Percentiles rank a stretch among this genome's conserved stretches.
Conservation (phyloP, 768 basidiomycete genomes). For the Termitomyces sp. region DNA sequence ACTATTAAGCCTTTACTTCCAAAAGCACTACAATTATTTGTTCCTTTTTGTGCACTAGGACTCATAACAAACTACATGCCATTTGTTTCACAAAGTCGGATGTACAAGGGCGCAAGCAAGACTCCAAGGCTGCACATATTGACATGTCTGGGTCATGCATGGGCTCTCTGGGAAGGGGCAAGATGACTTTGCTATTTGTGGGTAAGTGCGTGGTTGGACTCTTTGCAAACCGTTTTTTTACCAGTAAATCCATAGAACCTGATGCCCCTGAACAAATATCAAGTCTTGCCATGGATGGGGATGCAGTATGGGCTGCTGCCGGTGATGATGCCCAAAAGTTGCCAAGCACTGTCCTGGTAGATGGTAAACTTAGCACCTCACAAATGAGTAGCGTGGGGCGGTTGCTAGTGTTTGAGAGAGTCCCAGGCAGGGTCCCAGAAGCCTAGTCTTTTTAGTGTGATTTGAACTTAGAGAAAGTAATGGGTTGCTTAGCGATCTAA, state of each 20-base stretch:
- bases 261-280: constrained; percentile 70
- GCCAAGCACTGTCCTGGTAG: too few species aligned
- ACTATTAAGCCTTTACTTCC: constrained; percentile 10
- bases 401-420: too few species aligned
- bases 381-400: too few species aligned
- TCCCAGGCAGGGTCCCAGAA: too few species aligned
- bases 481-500: too few species aligned
- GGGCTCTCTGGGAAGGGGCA: constrained; percentile 96
- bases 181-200: constrained; percentile 89
- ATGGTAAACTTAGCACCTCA: too few species aligned
- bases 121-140: constrained; percentile 80
- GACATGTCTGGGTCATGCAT: constrained; percentile 82
- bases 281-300: constrained; percentile 75
- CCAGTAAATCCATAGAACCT: constrained; percentile 52
- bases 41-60: constrained; percentile 94
- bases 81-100: constrained; percentile 80
- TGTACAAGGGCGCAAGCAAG: constrained; percentile 77
- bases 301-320: constrained; percentile 78
- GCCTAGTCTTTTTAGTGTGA: too few species aligned
- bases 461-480: too few species aligned
- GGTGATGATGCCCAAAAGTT: too few species aligned
- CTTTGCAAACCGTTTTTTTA: neutral
- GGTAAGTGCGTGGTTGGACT: constrained; percentile 49
- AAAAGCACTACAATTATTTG: constrained; percentile 60
- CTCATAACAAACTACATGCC: constrained; percentile 89